These are phyloP conservation scores for Chaetomium olivaceum DNA, from an alignment of 2,329 filamentous ascomycete species.

Conservation along the genomic window DNA sequence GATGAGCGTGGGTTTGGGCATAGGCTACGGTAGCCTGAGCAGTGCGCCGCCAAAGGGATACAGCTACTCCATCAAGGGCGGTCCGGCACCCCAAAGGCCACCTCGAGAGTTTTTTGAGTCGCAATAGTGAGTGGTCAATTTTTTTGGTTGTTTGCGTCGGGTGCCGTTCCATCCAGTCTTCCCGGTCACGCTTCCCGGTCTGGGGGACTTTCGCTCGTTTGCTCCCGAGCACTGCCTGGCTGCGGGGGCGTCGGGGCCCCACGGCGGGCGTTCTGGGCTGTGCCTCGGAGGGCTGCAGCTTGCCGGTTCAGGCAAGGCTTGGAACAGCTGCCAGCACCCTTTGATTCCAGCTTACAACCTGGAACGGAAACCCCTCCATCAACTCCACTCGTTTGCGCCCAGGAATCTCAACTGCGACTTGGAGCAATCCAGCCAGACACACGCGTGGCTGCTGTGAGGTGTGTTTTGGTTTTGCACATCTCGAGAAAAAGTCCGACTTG, in stretches of 20 bases:
- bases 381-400: background rate
- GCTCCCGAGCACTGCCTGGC: slow-evolving; percentile 7
- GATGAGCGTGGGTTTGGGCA: slow-evolving; percentile 26
- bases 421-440: slow-evolving; percentile 2
- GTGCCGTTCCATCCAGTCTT: background rate
- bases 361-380: slow-evolving; percentile 13
- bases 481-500: slow-evolving; percentile 6
- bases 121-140: slow-evolving; percentile 31
- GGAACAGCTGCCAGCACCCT: slow-evolving; percentile 4
- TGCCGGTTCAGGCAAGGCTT: slow-evolving; percentile 23
- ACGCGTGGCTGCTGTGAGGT: background rate
- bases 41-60: slow-evolving; percentile 34
- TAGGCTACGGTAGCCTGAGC: slow-evolving; percentile 24
- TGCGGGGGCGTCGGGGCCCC: background rate
- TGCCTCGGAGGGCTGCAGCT: slow-evolving; percentile 19
- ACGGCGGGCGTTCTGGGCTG: slow-evolving; percentile 7
- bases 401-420: slow-evolving; percentile 3
- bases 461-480: slow-evolving; percentile 3
- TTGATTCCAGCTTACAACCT: background rate
- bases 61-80: slow-evolving; percentile 42
- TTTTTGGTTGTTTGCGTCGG: background rate
- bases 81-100: slow-evolving; percentile 38
- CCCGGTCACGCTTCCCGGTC: slow-evolving; percentile 25
- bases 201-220: background rate
- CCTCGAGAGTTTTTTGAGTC: slow-evolving; percentile 37